Conservation (phyloP, 2,329 filamentous ascomycete genomes). For the Aspergillus sp. region DNA sequence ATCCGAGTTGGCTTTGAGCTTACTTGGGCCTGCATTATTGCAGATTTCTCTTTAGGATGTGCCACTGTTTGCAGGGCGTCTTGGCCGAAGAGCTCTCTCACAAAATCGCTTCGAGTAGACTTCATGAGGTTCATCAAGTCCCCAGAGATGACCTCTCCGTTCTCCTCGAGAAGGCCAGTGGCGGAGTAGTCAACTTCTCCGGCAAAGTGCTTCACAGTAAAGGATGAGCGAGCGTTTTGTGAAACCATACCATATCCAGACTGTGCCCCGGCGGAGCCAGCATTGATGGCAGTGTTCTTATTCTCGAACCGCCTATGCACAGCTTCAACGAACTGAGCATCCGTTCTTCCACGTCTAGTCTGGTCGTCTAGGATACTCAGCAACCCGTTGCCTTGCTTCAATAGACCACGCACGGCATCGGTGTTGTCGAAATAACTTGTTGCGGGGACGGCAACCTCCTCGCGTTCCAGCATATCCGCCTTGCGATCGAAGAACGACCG, state of each 20-base stretch:
- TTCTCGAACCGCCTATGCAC: conserved; percentile 89
- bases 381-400: conserved; percentile 90
- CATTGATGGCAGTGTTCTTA: conserved; percentile 86
- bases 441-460: conserved; percentile 84
- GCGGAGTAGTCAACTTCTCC: conserved; percentile 94
- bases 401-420: conserved; percentile 84
- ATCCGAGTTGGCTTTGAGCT: conserved; percentile 92
- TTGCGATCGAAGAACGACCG: conserved; percentile 96
- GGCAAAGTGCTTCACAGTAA: conserved; percentile 92
- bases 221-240: conserved; percentile 74
- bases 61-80: conserved; percentile 87
- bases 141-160: conserved; percentile 91
- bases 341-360: conserved; percentile 81
- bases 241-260: conserved; percentile 89
- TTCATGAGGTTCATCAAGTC: conserved; percentile 94
- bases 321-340: conserved; percentile 87
- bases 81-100: conserved; percentile 90
- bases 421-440: conserved; percentile 99
- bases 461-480: conserved; percentile 87
- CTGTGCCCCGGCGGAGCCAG: conserved; percentile 69
- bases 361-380: conserved; percentile 96
- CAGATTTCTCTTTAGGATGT: conserved; percentile 86
- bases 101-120: conserved; percentile 82
- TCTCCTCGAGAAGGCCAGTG: conserved; percentile 86
- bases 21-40: conserved; percentile 93